A percentile compares a stretch with the other conserved stretches of the same genome.
Evolutionary conservation across 2,329 filamentous ascomycete genomes (phyloP).

Genomic region (Gremmenia infestans): DNA sequence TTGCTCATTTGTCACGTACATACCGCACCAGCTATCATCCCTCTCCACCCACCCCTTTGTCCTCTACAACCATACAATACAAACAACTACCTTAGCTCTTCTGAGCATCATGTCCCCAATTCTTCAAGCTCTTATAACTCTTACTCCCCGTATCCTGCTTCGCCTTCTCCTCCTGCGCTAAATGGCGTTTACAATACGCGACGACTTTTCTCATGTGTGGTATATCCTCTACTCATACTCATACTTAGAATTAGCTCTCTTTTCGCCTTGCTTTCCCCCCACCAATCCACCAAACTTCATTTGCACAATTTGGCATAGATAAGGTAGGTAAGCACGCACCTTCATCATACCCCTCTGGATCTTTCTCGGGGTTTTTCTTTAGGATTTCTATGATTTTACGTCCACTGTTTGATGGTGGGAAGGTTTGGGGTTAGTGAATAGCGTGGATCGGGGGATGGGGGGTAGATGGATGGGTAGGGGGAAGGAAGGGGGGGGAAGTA

Average conservation of each 20-base stretch:
- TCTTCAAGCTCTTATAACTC: slow-evolving; percentile 56
- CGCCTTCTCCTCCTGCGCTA: slow-evolving; percentile 57
- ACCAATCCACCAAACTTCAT: too few species aligned
- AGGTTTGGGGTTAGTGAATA: too few species aligned
- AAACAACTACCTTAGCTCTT: slow-evolving; percentile 32
- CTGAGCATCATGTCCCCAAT: slow-evolving; percentile 53
- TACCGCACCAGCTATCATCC: too few species aligned
- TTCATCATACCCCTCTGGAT: slow-evolving; percentile 51
- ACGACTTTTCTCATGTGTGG: slow-evolving; percentile 60
- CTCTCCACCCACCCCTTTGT: too few species aligned
- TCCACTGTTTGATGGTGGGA: slow-evolving; percentile 39
- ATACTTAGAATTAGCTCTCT: not conserved
- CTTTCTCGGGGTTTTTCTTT: slow-evolving; percentile 54
- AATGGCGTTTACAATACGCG: slow-evolving; percentile 60
- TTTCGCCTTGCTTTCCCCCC: not conserved
- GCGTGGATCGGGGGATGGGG: too few species aligned
- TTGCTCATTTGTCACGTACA: not conserved
- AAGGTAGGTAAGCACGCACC: slow-evolving; percentile 25
- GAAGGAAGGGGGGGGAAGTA: slow-evolving; percentile 17
- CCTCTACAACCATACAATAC: too few species aligned
- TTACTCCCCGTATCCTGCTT: slow-evolving; percentile 45
- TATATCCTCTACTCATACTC: slow-evolving; percentile 37
- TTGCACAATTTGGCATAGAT: not conserved
- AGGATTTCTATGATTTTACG: slow-evolving; percentile 60
- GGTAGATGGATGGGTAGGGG: not conserved